These are phyloP conservation scores for Russula emetica DNA, from an alignment of 768 basidiomycete genomes.

Conservation along the genomic window DNA sequence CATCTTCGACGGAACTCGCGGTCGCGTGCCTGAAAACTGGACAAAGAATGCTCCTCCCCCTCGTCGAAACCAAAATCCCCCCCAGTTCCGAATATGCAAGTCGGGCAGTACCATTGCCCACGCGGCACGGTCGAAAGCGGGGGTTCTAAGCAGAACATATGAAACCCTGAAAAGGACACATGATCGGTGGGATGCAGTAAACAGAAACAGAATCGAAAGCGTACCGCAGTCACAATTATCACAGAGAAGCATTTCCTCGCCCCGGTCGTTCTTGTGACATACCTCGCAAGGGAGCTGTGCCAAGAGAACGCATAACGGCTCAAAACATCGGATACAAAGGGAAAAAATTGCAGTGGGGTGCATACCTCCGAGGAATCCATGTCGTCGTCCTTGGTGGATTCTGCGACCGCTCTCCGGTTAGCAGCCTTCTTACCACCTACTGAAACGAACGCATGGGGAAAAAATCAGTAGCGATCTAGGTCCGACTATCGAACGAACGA, in stretches of 20 bases:
- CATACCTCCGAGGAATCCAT: conserved; percentile 24
- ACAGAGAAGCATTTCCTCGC: conserved; percentile 88
- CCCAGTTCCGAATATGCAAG: conserved; percentile 85
- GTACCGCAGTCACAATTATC: conserved; percentile 81
- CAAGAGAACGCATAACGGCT: conserved; percentile 18
- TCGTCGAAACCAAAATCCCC: conserved; percentile 98
- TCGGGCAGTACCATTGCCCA: conserved; percentile 94
- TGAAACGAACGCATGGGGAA: not conserved
- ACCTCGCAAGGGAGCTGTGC: conserved; percentile 84
- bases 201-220: conserved; percentile 17
- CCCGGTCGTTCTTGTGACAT: conserved; percentile 83
- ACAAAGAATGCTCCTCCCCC: conserved; percentile 90
- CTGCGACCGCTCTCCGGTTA: conserved; percentile 16
- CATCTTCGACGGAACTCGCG: conserved; percentile 83
- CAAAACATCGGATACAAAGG: conserved; percentile 4
- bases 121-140: conserved; percentile 81
- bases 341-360: not conserved
- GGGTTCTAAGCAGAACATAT: conserved; percentile 95
- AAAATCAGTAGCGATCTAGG: conserved; percentile 5
- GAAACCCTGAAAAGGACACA: conserved; percentile 63
- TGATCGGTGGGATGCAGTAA: conserved; percentile 5
- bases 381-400: conserved; percentile 23
- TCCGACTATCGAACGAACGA: conserved; percentile 15
- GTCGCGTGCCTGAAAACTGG: conserved; percentile 89
- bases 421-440: conserved; percentile 25